A percentile compares a stretch with the other conserved stretches of the same genome.
These are phyloP conservation scores for Uncinocarpus reesii DNA, from an alignment of 2,329 filamentous ascomycete genomes.

Conservation along the genomic window DNA sequence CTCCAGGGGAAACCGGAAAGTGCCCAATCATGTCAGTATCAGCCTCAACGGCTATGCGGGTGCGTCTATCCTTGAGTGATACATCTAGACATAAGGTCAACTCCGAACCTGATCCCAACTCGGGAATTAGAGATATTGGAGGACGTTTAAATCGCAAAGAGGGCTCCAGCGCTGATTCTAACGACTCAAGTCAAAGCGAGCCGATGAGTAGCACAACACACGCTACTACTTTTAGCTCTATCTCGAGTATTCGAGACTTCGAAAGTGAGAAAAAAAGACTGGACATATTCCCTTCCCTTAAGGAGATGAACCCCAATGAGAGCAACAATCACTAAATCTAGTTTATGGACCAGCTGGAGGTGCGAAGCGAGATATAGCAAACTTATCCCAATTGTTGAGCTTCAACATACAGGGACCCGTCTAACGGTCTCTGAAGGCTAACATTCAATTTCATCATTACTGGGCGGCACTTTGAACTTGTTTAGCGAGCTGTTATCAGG, in stretches of 20 bases:
- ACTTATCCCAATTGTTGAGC: too few species aligned
- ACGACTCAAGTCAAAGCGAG: slow-evolving; percentile 15
- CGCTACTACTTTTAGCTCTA: slow-evolving; percentile 9
- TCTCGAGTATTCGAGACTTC: background rate
- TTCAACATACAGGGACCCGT: too few species aligned
- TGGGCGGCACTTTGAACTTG: too few species aligned
- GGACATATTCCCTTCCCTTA: background rate
- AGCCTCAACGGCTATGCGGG: background rate
- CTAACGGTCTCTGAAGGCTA: too few species aligned
- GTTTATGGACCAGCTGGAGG: too few species aligned
- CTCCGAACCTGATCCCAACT: background rate
- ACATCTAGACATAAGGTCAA: too few species aligned
- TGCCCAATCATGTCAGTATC: background rate
- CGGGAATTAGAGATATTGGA: background rate
- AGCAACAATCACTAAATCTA: background rate
- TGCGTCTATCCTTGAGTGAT: background rate
- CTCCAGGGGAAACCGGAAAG: background rate
- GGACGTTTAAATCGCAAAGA: slow-evolving; percentile 2
- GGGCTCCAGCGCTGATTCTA: slow-evolving; percentile 11
- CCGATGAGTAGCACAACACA: slow-evolving; percentile 13
- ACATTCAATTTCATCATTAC: too few species aligned
- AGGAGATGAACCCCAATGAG: background rate
- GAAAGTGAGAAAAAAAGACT: background rate
- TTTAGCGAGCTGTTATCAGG: too few species aligned
- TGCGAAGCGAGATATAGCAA: background rate